Conservation (phyloP, 192 early-diverging fungal species). For the Physocladia obscura region DNA sequence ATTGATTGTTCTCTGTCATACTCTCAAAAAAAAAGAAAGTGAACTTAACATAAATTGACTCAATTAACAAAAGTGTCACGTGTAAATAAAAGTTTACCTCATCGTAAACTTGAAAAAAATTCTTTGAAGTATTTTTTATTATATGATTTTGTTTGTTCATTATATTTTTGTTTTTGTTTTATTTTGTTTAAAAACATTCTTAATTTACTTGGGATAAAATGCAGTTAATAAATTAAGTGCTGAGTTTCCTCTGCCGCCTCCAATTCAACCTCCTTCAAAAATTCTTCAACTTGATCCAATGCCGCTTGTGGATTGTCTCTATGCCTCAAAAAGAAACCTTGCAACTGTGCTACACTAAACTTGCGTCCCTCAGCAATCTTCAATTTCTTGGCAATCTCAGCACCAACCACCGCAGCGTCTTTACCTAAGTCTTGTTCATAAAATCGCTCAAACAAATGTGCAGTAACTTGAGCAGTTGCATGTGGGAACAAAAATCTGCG, state of each 20-base stretch:
- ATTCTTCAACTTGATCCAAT: constrained; percentile 42
- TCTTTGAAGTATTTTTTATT: background rate
- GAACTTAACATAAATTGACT: no score
- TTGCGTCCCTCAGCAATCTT: constrained; percentile 44
- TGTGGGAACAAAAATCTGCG: constrained; percentile 67
- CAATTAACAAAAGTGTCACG: no score
- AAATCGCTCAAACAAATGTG: constrained; percentile 77
- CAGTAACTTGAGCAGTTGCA: constrained; percentile 67
- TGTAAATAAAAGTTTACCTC: no score
- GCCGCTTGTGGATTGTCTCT: constrained; percentile 68
- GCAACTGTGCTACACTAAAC: constrained; percentile 66
- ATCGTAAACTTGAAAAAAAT: no score
- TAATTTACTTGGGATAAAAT: no score
- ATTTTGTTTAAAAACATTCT: background rate
- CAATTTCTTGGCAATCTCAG: constrained; percentile 42
- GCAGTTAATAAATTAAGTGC: no score
- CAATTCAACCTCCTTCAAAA: constrained; percentile 22
- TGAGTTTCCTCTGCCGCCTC: no score
- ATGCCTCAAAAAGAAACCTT: constrained; percentile 83
- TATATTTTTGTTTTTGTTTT: background rate
- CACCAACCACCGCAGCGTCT: constrained; percentile 26
- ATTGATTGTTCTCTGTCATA: no score
- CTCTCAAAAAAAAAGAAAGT: no score
- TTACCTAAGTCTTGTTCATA: constrained; percentile 60
- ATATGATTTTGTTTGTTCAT: background rate